These are phyloP conservation scores for Buddleja alternifolia DNA, from an alignment of 257 asterid species.

Conservation along the genomic window DNA sequence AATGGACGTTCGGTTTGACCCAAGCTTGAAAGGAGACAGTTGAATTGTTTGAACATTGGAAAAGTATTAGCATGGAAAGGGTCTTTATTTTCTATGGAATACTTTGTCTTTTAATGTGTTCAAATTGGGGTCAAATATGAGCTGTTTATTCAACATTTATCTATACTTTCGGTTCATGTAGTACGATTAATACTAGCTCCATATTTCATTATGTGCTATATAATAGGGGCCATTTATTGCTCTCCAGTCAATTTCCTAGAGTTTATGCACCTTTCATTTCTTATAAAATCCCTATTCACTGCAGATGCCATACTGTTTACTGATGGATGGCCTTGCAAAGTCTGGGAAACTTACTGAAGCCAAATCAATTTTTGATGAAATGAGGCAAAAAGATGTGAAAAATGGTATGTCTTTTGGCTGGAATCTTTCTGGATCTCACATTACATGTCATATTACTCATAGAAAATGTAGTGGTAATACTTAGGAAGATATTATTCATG, in stretches of 20 bases:
- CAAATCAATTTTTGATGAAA: constrained; percentile 77
- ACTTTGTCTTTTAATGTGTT: not conserved
- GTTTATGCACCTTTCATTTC: constrained; percentile 24
- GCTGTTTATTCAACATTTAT: not conserved
- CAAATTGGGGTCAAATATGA: not conserved
- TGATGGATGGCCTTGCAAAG: constrained; percentile 94
- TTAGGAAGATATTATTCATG: not conserved
- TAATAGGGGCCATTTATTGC: constrained; percentile 5
- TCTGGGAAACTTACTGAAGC: constrained; percentile 82
- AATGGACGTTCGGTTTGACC: not conserved
- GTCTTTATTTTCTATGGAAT: not conserved
- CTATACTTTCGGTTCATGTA: constrained; percentile 15
- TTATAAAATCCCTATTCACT: constrained; percentile 29
- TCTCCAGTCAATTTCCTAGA: constrained; percentile 16
- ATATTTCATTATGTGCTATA: not conserved
- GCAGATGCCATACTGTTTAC: constrained; percentile 94
- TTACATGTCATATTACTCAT: not conserved
- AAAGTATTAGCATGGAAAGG: not conserved
- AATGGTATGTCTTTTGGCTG: constrained; percentile 54
- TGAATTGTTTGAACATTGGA: not conserved
- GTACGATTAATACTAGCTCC: constrained; percentile 5
- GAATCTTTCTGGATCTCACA: not conserved
- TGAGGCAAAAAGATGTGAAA: constrained; percentile 72
- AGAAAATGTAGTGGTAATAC: constrained; percentile 15
- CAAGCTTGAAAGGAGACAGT: not conserved